Evolutionary conservation across 257 asterid genomes (phyloP).

Genomic region (Coffea eugenioides): DNA sequence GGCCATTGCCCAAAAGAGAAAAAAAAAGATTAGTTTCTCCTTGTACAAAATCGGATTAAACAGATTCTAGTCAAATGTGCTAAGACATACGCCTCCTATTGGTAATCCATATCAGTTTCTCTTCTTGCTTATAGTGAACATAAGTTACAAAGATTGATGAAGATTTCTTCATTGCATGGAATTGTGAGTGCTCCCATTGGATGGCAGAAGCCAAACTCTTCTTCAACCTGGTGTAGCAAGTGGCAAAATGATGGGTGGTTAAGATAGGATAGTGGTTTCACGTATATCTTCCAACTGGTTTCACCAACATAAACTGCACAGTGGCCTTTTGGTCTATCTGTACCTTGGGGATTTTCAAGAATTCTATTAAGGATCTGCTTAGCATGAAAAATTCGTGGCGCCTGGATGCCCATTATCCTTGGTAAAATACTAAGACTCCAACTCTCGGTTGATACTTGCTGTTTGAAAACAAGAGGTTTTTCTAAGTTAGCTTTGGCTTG

Average conservation of each 20-base stretch:
- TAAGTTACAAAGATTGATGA: conserved; percentile 27
- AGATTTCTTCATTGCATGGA: conserved; percentile 33
- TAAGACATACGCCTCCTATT: no score
- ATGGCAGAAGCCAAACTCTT: conserved; percentile 40
- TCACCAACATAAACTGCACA: conserved; percentile 36
- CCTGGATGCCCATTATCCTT: conserved; percentile 21
- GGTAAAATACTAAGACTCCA: background rate
- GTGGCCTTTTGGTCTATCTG: conserved; percentile 27
- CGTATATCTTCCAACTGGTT: conserved; percentile 19
- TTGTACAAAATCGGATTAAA: no score
- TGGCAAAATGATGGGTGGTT: conserved; percentile 29
- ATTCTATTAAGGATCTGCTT: conserved; percentile 42
- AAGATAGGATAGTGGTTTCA: conserved; percentile 29
- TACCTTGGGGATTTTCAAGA: conserved; percentile 7
- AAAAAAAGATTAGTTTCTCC: no score
- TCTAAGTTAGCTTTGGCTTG: no score
- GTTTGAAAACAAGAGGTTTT: no score
- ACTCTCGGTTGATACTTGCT: no score
- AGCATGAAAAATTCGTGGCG: conserved; percentile 45
- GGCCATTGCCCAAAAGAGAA: background rate
- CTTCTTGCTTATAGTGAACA: background rate
- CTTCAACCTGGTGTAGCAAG: conserved; percentile 20
- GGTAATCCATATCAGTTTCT: no score
- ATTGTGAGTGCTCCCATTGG: conserved; percentile 34
- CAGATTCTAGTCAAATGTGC: no score